Evolutionary conservation across 2,329 filamentous ascomycete genomes (phyloP), one percentile per base, ranked within the genome.

Genomic region (Colletotrichum sp.): DNA sequence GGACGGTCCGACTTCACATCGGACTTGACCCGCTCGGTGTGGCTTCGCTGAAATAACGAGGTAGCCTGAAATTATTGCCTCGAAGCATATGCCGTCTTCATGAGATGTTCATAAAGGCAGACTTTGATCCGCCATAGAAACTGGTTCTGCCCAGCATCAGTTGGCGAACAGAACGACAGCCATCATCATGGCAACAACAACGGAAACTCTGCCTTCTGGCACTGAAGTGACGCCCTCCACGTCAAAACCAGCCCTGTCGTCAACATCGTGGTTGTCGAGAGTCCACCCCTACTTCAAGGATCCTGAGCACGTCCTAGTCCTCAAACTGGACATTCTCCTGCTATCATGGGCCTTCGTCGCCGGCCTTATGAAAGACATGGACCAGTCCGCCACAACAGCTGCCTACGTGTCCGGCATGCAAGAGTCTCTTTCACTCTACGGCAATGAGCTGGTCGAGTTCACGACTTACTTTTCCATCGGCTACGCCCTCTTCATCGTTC

Each of bases 251-350:
- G 32, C 21, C 55, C 36, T 15, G 15, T 36, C 10, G 16, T 64
- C 13, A 26, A 59, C 55, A 59, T 59, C 80, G 63, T 83, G 82
- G 82, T 72, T 83, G 8, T 81, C 80, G 6, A 82, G 78, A 5
- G 30, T 82, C 0, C 80, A 83, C 67, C 82, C 81, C 0, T 83
- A 82, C 60, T 82, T 82, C 13, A 76, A 80, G 24, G 74, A 83
- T 28, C 79, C 82, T 4, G 1, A 77, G 5, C 81, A 80, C 71
- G 80, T 82, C 5, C 34, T 83, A 32, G 76, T 82, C 0, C 73
- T 82, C 10, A 83, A 83, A 65, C 77, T 83, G 4, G 82, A 83
- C 57, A 32, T 78, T 15, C 57, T 83, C 0, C 75, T 83, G 2
- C 75, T 81, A 7, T 39, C 55, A 43, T 69, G 65, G 71, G 67